Percentiles rank a stretch among this genome's conserved stretches.
phyloP scores from a whole-genome alignment of 2,329 filamentous ascomycete species.

The Calcarisporium arbuscula region DNA sequence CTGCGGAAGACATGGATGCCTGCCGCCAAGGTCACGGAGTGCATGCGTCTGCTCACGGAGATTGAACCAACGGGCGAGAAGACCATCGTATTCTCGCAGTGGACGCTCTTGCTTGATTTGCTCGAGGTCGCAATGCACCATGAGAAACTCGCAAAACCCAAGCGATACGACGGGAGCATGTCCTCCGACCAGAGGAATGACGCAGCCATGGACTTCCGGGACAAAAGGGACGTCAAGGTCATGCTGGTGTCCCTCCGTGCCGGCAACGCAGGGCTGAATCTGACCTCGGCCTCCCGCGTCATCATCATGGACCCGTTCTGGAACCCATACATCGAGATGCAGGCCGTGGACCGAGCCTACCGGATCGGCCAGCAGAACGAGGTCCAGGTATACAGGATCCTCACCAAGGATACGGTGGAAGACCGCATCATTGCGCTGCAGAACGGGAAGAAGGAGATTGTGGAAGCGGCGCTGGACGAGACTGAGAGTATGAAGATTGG shows the following conservation, averaged over 20 bases:
- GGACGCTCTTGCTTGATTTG: slow-evolving; percentile 68
- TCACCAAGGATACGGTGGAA: slow-evolving; percentile 75
- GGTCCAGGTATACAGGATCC: slow-evolving; percentile 74
- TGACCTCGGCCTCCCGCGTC: slow-evolving; percentile 75
- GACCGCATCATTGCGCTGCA: slow-evolving; percentile 78
- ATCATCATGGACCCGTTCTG: slow-evolving; percentile 92
- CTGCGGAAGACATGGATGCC: slow-evolving; percentile 64
- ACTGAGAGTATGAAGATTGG: slow-evolving; percentile 59
- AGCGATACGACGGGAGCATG: slow-evolving; percentile 80
- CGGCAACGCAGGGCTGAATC: slow-evolving; percentile 78
- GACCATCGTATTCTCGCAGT: slow-evolving; percentile 71
- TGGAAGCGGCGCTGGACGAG: slow-evolving; percentile 76
- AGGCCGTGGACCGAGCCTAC: slow-evolving; percentile 84
- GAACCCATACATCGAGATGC: slow-evolving; percentile 90
- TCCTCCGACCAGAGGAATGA: slow-evolving; percentile 59
- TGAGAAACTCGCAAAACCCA: slow-evolving; percentile 52
- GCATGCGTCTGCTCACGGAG: slow-evolving; percentile 66
- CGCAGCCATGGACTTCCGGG: slow-evolving; percentile 60
- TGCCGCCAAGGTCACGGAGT: slow-evolving; percentile 76
- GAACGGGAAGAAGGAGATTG: slow-evolving; percentile 68
- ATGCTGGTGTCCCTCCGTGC: slow-evolving; percentile 79
- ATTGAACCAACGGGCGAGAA: slow-evolving; percentile 59
- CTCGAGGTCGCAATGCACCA: slow-evolving; percentile 69
- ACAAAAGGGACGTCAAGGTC: slow-evolving; percentile 59
- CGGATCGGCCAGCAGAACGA: slow-evolving; percentile 72